Percentiles rank a stretch among this genome's conserved stretches.
These are phyloP conservation scores for Ophioceras dolichostomum DNA, from an alignment of 2,329 filamentous ascomycete genomes.

Conservation along the genomic window DNA sequence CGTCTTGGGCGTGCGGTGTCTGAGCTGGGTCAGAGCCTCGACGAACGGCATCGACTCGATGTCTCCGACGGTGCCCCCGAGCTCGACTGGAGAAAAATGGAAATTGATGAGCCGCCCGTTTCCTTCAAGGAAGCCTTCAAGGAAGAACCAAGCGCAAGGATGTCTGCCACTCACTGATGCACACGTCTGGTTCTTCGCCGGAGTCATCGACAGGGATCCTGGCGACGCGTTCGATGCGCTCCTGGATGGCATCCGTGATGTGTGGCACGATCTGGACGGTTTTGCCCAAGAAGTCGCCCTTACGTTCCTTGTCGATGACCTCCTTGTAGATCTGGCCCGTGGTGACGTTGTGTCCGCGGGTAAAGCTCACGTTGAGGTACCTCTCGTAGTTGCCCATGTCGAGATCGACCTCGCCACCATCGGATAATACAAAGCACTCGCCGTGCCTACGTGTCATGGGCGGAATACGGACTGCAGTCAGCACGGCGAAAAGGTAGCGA, in stretches of 20 bases:
- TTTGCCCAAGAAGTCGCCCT: slow-evolving; percentile 71
- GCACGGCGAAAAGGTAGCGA: slow-evolving; percentile 3
- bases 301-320: slow-evolving; percentile 60
- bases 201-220: slow-evolving; percentile 79
- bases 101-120: too few species aligned
- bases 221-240: slow-evolving; percentile 83
- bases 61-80: slow-evolving; percentile 3
- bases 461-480: neutral
- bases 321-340: slow-evolving; percentile 92
- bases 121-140: slow-evolving; percentile 7
- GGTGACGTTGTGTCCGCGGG: slow-evolving; percentile 87
- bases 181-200: slow-evolving; percentile 74
- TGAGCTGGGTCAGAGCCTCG: slow-evolving; percentile 71
- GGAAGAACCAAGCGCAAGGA: neutral
- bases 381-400: slow-evolving; percentile 47
- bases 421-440: slow-evolving; percentile 78
- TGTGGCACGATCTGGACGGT: slow-evolving; percentile 81
- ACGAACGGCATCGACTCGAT: slow-evolving; percentile 84
- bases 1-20: slow-evolving; percentile 56
- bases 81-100: too few species aligned
- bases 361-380: slow-evolving; percentile 30
- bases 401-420: slow-evolving; percentile 56
- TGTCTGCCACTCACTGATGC: slow-evolving; percentile 49
- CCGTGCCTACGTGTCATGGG: slow-evolving; percentile 61
- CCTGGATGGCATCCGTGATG: slow-evolving; percentile 81